phyloP scores from a whole-genome alignment of 495 filamentous ascomycete species.

The Hyaloscypha bicolor region DNA sequence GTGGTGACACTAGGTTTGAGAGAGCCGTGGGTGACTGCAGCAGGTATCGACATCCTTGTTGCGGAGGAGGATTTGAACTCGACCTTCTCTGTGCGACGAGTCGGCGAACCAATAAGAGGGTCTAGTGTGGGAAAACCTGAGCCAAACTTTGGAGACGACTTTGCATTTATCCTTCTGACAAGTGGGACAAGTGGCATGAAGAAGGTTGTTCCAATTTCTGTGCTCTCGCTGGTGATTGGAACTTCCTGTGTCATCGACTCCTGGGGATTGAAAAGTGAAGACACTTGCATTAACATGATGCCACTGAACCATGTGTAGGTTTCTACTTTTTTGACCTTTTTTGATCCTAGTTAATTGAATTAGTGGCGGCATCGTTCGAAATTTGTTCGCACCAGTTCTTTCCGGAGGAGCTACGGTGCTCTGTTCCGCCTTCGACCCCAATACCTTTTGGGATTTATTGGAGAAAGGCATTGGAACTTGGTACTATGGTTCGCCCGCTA shows the following conservation, averaged over 20 bases:
- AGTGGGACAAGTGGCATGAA: slow-evolving; percentile 50
- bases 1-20: slow-evolving; percentile 1
- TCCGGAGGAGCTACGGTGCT: slow-evolving; percentile 46
- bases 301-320: slow-evolving; percentile 45
- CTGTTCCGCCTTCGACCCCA: slow-evolving; percentile 49
- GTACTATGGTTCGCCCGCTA: slow-evolving; percentile 54
- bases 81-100: not conserved
- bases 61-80: not conserved
- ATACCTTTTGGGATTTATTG: slow-evolving; percentile 50
- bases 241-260: slow-evolving; percentile 1
- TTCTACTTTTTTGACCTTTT: no score
- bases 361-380: slow-evolving; percentile 41
- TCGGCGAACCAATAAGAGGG: not conserved
- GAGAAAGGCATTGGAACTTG: slow-evolving; percentile 42
- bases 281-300: slow-evolving; percentile 51
- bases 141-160: slow-evolving; percentile 28
- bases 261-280: slow-evolving; percentile 31
- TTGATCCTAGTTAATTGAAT: no score
- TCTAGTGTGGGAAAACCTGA: not conserved
- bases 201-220: slow-evolving; percentile 40
- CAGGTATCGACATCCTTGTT: not conserved
- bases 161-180: slow-evolving; percentile 47
- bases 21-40: not conserved
- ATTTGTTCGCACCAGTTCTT: slow-evolving; percentile 44
- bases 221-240: not conserved